Conservation (phyloP, 2,329 filamentous ascomycete genomes). For the Diaporthe aspalathi region DNA sequence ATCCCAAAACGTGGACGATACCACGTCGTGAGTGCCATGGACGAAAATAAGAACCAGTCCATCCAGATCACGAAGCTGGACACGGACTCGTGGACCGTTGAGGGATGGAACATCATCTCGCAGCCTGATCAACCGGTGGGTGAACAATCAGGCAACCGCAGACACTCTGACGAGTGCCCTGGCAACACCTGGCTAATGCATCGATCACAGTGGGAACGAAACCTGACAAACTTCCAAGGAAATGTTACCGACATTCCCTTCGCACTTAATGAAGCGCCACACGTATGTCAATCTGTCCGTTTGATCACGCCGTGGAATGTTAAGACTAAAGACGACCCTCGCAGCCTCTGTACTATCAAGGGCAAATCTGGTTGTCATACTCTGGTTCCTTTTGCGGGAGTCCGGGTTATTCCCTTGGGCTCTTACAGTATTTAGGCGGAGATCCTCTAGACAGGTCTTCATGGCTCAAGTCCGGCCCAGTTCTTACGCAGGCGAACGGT, state of each 20-base stretch:
- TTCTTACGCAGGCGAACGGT: constrained; percentile 39
- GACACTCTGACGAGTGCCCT: neutral
- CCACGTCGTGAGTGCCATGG: constrained; percentile 37
- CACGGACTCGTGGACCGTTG: constrained; percentile 36
- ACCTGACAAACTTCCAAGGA: constrained; percentile 23
- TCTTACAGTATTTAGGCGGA: constrained; percentile 38
- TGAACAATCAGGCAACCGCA: neutral
- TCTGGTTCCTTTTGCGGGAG: constrained; percentile 39
- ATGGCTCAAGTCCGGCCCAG: constrained; percentile 38
- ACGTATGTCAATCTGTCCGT: neutral
- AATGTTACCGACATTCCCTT: neutral
- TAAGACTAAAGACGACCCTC: neutral
- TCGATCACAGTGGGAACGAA: constrained; percentile 34
- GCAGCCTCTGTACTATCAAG: constrained; percentile 39
- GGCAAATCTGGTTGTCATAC: constrained; percentile 39
- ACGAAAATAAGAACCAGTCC: constrained; percentile 33
- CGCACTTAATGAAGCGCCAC: constrained; percentile 23
- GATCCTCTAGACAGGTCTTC: constrained; percentile 26
- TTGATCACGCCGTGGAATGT: neutral
- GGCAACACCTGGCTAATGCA: neutral
- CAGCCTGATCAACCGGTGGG: constrained; percentile 36
- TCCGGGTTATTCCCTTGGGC: constrained; percentile 38
- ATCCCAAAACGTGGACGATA: constrained; percentile 32
- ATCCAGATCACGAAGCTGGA: constrained; percentile 38
- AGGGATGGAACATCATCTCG: constrained; percentile 40